Base-by-base conservation (phyloP, 2,329 filamentous ascomycete species). In the Coniochaeta sp. region DNA sequence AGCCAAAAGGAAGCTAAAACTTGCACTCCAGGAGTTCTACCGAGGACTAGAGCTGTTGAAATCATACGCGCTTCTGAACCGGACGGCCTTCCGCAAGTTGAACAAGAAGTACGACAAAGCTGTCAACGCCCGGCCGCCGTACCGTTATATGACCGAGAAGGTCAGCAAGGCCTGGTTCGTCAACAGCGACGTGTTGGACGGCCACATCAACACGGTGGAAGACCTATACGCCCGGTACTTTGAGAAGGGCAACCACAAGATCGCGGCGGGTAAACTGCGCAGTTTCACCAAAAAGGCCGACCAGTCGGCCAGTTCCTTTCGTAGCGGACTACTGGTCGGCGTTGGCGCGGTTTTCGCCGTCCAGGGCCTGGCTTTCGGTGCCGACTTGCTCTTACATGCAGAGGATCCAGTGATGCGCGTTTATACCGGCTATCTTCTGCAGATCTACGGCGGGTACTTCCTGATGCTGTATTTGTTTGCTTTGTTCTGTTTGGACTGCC, bases 21-120 rank as follows among this genome's bases (percentile, higher is more conserved):
- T 91, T 56, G 95, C 95, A 0, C 74, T 98, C 57, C 90, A 96
- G 68, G 95, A 98, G 72, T 96, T 92, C 71, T 98, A 99, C 71
- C 88, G 93, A 22, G 89, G 90, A 0, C 80, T 99, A 16, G 95
- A 99, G 71, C 78, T 98, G 54, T 81, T 99, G 62, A 98, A 97
- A 75, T 90, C 91, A 0, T 99, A 96, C 68, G 89, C 92, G 1
- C 77, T 96, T 24, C 80, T 97, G 16, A 99, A 99, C 72, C 85
- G 91, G 57, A 96, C 91, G 0, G 95, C 92, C 0, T 98, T 98
- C 70, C 88, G 93, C 34, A 99, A 99, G 73, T 91, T 99, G 70
- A 97, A 96, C 76, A 99, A 99, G 74, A 99, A 99, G 74, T 98
- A 96, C 71, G 93, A 98, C 79, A 99, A 98, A 76, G 86, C 89